Conservation (phyloP, 1,284 basidiomycete genomes). For the Sanguinoderma infundibulare region DNA sequence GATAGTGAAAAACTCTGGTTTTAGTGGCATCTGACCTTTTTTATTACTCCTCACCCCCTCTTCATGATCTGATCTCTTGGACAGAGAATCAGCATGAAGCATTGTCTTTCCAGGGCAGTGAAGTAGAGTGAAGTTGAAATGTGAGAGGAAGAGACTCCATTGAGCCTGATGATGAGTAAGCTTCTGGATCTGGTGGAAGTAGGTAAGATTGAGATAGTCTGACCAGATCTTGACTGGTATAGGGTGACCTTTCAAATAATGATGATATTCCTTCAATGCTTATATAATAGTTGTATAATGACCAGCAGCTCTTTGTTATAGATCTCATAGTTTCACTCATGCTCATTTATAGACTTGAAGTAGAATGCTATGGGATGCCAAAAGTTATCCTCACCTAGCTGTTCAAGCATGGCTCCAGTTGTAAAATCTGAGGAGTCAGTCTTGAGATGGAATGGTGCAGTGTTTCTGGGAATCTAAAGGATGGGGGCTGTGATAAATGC, state of each 20-base stretch:
- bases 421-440: conserved; percentile 9
- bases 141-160: conserved; percentile 41
- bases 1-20: too few species aligned
- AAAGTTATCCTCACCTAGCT: conserved; percentile 7
- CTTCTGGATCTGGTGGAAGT: conserved; percentile 40
- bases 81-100: conserved; percentile 44
- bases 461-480: background rate
- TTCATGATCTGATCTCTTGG: conserved; percentile 39
- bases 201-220: conserved; percentile 50
- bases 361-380: conserved; percentile 18
- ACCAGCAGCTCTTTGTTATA: conserved; percentile 46
- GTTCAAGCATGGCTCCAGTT: conserved; percentile 9
- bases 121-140: conserved; percentile 41
- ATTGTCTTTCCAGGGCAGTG: conserved; percentile 43
- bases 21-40: too few species aligned
- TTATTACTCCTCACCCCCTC: too few species aligned
- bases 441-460: background rate
- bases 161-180: conserved; percentile 44
- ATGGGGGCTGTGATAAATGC: conserved; percentile 3
- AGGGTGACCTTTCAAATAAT: conserved; percentile 32
- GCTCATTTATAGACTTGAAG: conserved; percentile 1
- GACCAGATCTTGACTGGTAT: conserved; percentile 28
- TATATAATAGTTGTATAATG: too few species aligned
- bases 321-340: conserved; percentile 38
- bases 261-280: conserved; percentile 37